Base-by-base conservation (phyloP, 2,329 filamentous ascomycete genomes). In the Aspergillus pseudonomiae region DNA sequence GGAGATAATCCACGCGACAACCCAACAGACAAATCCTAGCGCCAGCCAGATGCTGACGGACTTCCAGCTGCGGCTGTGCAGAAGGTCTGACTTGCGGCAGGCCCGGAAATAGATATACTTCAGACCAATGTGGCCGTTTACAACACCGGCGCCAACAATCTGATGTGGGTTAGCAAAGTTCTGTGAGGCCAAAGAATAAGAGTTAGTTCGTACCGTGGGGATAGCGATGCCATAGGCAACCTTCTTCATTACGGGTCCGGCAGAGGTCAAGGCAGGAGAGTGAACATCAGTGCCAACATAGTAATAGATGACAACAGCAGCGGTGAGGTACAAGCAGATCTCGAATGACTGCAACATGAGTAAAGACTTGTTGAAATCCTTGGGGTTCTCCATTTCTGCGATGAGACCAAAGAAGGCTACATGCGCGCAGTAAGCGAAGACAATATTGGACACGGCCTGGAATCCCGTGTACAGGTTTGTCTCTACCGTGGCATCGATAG, bases 391-490 rank as follows among this genome's bases (percentile, higher is more conserved):
- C 77, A 91, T 84, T 74, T 91, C 89, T 52, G 83, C 82, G 64
- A 89, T 85, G 72, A 91, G 85, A 70, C 81, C 83, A 75, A 90
- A 90, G 79, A 90, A 91, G 65, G 86, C 88, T 19, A 89, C 85
- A 70, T 90, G 87, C n/a, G 86, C 88, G 77, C 87, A 82, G 79
- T 89, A 92, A 53, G 90, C 89, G 64, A 92, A 87, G 62, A 91
- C 82, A 62, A 92, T 91, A 77, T 91, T 91, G 68, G 82, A 83
- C 60, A 90, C 82, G n/a, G 86, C 84, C 50, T 85, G 82, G 71
- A 90, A 89, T 19, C 81, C 86, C 39, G 84, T 80, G 54, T 81
- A 79, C 53, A 90, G 80, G 41, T 75, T 78, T 1, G 84, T 73
- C 2, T 80, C 73, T 21, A 75, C 70, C 4, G 79, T 78, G 28